Percentiles rank a stretch among this genome's conserved stretches.
These are phyloP conservation scores for Moniliella sp. DNA, from an alignment of 1,284 basidiomycete species.

Conservation along the genomic window DNA sequence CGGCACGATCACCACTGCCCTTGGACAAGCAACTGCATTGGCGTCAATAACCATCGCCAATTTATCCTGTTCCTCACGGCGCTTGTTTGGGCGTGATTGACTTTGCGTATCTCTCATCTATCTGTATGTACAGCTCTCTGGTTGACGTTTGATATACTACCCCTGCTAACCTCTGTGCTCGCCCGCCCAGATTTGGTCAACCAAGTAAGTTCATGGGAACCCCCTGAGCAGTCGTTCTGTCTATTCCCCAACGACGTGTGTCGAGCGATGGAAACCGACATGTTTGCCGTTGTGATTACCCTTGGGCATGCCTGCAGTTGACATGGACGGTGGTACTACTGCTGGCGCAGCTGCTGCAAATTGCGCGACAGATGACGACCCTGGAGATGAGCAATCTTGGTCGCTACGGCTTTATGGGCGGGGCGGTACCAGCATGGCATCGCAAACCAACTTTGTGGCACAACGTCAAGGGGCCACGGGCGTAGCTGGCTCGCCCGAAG, in stretches of 20 bases:
- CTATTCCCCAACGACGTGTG: no score
- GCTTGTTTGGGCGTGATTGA: constrained; percentile 57
- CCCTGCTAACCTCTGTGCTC: background rate
- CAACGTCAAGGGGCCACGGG: constrained; percentile 1
- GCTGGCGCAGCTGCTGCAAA: constrained; percentile 67
- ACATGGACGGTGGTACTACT: constrained; percentile 77
- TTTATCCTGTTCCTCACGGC: constrained; percentile 71
- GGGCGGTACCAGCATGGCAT: constrained; percentile 47
- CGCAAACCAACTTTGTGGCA: constrained; percentile 7
- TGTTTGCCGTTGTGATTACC: constrained; percentile 61
- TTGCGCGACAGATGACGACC: constrained; percentile 81
- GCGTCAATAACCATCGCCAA: constrained; percentile 79
- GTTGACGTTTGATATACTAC: background rate
- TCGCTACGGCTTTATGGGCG: constrained; percentile 88
- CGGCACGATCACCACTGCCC: constrained; percentile 52
- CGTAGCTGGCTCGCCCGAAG: background rate
- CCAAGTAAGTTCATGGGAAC: constrained; percentile 5
- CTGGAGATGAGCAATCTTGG: constrained; percentile 85
- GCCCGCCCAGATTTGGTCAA: constrained; percentile 1
- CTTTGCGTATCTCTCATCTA: constrained; percentile 65
- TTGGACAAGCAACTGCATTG: constrained; percentile 97
- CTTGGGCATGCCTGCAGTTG: constrained; percentile 74
- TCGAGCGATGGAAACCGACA: constrained; percentile 40
- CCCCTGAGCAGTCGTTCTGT: no score
- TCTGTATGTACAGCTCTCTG: constrained; percentile 43